These are phyloP conservation scores for Tylopilus intermedius DNA, from an alignment of 768 basidiomycete genomes.

Conservation along the genomic window DNA sequence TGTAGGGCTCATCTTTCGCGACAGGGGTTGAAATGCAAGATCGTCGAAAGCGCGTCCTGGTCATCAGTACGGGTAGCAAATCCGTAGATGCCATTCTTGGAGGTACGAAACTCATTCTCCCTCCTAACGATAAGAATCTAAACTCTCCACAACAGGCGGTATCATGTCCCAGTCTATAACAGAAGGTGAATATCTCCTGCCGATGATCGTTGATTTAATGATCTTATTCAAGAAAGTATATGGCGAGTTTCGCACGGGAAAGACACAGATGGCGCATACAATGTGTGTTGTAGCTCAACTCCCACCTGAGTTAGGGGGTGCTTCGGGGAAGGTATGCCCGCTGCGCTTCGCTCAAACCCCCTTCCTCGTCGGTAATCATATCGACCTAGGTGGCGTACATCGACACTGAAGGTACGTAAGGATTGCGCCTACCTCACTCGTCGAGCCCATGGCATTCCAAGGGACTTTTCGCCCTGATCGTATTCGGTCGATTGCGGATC, in stretches of 20 bases:
- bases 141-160: slow-evolving; percentile 50
- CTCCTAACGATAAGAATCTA: not conserved
- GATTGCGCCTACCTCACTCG: not conserved
- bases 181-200: slow-evolving; percentile 51
- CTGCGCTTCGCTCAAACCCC: slow-evolving; percentile 1
- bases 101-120: slow-evolving; percentile 40
- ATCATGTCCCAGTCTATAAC: slow-evolving; percentile 91
- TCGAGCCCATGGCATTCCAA: slow-evolving; percentile 29
- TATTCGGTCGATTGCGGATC: slow-evolving; percentile 83
- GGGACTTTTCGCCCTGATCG: slow-evolving; percentile 96
- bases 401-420: slow-evolving; percentile 67
- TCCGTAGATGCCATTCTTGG: slow-evolving; percentile 84
- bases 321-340: slow-evolving; percentile 68
- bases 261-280: slow-evolving; percentile 94
- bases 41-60: slow-evolving; percentile 69
- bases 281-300: slow-evolving; percentile 89
- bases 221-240: slow-evolving; percentile 53
- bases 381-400: slow-evolving; percentile 75
- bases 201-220: not conserved
- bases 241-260: slow-evolving; percentile 93
- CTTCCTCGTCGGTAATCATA: not conserved
- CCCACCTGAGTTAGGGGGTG: slow-evolving; percentile 85
- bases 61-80: slow-evolving; percentile 93
- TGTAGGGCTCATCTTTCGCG: slow-evolving; percentile 83
- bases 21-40: slow-evolving; percentile 91